These are phyloP conservation scores for Penicillium decumbens DNA, from an alignment of 2,329 filamentous ascomycete species.

Conservation along the genomic window DNA sequence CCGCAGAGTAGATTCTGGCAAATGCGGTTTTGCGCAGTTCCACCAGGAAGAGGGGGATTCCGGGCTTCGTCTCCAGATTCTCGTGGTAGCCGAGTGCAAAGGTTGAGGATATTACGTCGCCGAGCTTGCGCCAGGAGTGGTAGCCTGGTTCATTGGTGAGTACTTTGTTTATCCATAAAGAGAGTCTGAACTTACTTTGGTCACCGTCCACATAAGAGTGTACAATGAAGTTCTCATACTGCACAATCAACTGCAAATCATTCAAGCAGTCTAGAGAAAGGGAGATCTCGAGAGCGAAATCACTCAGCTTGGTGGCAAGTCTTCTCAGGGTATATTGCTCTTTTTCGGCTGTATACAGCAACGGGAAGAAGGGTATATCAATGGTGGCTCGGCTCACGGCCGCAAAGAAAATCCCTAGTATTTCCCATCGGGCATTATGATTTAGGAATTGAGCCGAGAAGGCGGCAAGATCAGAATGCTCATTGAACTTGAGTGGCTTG, in stretches of 20 bases:
- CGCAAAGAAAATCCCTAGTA: slow-evolving; percentile 38
- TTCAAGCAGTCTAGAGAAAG: slow-evolving; percentile 37
- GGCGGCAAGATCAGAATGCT: slow-evolving; percentile 9
- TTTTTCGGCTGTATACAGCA: slow-evolving; percentile 27
- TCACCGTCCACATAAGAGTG: slow-evolving; percentile 45
- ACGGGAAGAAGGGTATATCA: slow-evolving; percentile 29
- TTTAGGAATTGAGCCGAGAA: slow-evolving; percentile 25
- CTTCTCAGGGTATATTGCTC: slow-evolving; percentile 25
- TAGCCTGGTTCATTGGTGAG: slow-evolving; percentile 34
- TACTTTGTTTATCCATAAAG: background rate
- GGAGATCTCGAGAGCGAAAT: slow-evolving; percentile 37
- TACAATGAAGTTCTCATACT: slow-evolving; percentile 48
- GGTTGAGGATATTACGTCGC: slow-evolving; percentile 46
- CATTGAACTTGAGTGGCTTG: slow-evolving; percentile 15
- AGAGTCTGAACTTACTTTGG: slow-evolving; percentile 36
- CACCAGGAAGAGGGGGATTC: slow-evolving; percentile 35
- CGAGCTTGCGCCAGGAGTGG: slow-evolving; percentile 45
- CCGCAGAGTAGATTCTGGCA: slow-evolving; percentile 43
- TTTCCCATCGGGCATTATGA: slow-evolving; percentile 38
- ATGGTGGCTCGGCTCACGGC: slow-evolving; percentile 35
- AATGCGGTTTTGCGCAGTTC: slow-evolving; percentile 41
- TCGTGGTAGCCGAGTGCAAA: slow-evolving; percentile 48
- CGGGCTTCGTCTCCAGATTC: slow-evolving; percentile 28
- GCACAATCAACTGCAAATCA: slow-evolving; percentile 44
- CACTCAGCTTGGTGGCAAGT: slow-evolving; percentile 28